These are phyloP conservation scores for Aspergillus clavatus DNA, from an alignment of 2,329 filamentous ascomycete species.

Conservation along the genomic window DNA sequence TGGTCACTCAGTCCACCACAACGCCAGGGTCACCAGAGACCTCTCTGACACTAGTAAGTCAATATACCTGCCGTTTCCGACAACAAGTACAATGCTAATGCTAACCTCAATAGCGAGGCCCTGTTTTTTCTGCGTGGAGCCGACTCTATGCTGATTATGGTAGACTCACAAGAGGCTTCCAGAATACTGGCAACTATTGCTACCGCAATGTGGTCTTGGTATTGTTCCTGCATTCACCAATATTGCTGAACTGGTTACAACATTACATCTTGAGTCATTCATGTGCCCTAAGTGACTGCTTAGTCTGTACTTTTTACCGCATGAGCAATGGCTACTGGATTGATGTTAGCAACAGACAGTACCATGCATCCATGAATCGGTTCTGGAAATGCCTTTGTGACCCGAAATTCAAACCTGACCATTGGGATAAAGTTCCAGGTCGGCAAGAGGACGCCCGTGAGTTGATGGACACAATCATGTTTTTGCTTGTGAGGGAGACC, in stretches of 20 bases:
- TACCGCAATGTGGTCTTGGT: conserved; percentile 26
- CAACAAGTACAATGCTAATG: background rate
- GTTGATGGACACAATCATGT: conserved; percentile 13
- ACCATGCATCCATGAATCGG: background rate
- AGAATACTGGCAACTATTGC: conserved; percentile 12
- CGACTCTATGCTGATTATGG: background rate
- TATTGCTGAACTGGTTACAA: conserved; percentile 22
- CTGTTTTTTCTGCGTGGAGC: background rate
- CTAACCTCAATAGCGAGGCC: background rate
- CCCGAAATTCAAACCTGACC: background rate
- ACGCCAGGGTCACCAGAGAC: background rate
- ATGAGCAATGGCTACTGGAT: conserved; percentile 19
- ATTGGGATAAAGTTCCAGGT: background rate
- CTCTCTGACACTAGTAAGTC: background rate
- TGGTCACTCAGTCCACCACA: background rate
- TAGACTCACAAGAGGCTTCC: conserved; percentile 7
- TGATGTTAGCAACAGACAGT: background rate
- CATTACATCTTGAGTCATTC: conserved; percentile 2
- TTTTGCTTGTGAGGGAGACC: conserved; percentile 1
- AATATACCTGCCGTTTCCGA: no score
- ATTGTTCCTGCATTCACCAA: conserved; percentile 22
- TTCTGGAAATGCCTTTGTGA: conserved; percentile 6
- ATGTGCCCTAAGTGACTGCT: background rate
- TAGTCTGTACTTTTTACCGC: conserved; percentile 14
- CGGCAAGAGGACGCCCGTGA: conserved; percentile 15